These are phyloP conservation scores for Diaporthe australafricana DNA, from an alignment of 2,329 filamentous ascomycete genomes.

Conservation along the genomic window DNA sequence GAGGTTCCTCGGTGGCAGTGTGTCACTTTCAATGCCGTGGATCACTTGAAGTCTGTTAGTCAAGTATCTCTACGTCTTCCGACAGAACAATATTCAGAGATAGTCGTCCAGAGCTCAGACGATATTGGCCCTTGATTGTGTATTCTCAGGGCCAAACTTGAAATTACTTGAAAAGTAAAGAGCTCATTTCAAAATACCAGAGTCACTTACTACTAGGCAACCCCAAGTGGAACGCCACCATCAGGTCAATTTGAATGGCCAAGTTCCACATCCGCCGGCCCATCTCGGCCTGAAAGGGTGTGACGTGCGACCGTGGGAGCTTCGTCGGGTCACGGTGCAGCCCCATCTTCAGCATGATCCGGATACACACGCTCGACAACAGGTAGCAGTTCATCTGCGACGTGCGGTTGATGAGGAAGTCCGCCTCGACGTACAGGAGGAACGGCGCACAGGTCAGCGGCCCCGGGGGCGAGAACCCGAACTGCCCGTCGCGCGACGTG, in stretches of 20 bases:
- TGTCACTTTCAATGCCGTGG: conserved; percentile 72
- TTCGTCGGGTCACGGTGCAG: conserved; percentile 67
- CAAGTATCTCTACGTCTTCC: not conserved
- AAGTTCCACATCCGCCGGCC: conserved; percentile 65
- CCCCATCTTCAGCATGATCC: conserved; percentile 69
- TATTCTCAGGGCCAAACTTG: not conserved
- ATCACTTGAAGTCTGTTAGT: conserved; percentile 58
- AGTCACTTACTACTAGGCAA: conserved; percentile 56
- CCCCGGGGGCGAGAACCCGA: conserved; percentile 59
- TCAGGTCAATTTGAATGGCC: conserved; percentile 68
- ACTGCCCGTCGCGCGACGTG: conserved; percentile 47
- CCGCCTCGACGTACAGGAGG: conserved; percentile 63
- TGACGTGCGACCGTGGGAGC: conserved; percentile 56
- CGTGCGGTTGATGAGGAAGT: conserved; percentile 63
- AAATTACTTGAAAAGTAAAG: too few species aligned
- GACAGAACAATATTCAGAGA: not conserved
- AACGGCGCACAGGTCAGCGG: conserved; percentile 62
- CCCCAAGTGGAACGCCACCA: conserved; percentile 76
- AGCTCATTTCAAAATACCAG: not conserved
- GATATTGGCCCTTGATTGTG: not conserved
- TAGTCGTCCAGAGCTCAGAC: not conserved
- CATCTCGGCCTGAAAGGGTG: conserved; percentile 66
- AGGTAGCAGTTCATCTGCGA: conserved; percentile 67
- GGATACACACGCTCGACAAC: conserved; percentile 60
- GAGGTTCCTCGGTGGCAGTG: conserved; percentile 69